Evolutionary conservation across 441 rosid species (phyloP).

Genomic region (Pelargonium fulgidum): DNA sequence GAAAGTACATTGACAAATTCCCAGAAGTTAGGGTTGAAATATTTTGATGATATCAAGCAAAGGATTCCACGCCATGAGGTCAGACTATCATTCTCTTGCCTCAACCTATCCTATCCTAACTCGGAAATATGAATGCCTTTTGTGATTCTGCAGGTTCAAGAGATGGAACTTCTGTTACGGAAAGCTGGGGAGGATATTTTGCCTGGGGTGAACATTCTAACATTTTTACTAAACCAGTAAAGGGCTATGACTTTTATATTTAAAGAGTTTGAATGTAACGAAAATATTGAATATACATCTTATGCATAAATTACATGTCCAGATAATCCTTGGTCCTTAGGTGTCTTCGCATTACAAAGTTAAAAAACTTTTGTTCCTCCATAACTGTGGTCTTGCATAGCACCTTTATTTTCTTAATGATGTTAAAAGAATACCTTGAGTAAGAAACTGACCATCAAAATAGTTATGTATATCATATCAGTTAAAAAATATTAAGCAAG

Average conservation of each 20-base stretch:
- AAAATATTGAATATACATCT: too few species aligned
- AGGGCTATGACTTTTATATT: too few species aligned
- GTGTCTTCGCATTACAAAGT: background rate
- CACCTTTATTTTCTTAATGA: too few species aligned
- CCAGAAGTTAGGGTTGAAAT: slow-evolving; percentile 77
- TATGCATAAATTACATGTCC: too few species aligned
- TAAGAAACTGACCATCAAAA: too few species aligned
- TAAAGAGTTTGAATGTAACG: too few species aligned
- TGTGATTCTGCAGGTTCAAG: slow-evolving; percentile 49
- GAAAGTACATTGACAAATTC: slow-evolving; percentile 72
- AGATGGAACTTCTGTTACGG: slow-evolving; percentile 74
- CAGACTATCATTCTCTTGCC: slow-evolving; percentile 20
- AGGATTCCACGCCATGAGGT: slow-evolving; percentile 92
- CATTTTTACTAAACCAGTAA: slow-evolving; percentile 15
- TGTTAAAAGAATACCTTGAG: too few species aligned
- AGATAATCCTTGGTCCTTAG: background rate
- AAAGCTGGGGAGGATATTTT: slow-evolving; percentile 63
- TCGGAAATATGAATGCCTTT: slow-evolving; percentile 7
- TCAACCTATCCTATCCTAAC: slow-evolving; percentile 13
- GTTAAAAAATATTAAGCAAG: too few species aligned
- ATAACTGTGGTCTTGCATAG: background rate
- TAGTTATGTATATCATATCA: too few species aligned
- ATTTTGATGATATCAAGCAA: slow-evolving; percentile 73
- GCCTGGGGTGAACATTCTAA: slow-evolving; percentile 56
- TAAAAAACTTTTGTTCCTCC: background rate